A percentile compares a stretch with the other conserved stretches of the same genome.
Conservation (phyloP, 306 rosid genomes). For the Quercus parvula region DNA sequence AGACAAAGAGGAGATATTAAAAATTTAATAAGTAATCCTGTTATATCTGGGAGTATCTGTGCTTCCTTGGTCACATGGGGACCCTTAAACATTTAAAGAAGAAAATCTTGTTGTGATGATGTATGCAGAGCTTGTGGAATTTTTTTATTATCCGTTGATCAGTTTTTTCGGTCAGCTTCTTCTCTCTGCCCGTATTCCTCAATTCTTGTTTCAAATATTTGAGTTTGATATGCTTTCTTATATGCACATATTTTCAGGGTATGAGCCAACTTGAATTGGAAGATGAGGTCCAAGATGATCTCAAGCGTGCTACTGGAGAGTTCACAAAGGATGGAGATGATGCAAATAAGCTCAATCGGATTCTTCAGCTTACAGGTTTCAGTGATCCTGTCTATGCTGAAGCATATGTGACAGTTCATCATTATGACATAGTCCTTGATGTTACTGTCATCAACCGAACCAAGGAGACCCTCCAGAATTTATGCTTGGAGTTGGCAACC, state of each 20-base stretch:
- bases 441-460: constrained; percentile 97
- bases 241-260: constrained; percentile 52
- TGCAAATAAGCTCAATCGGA: constrained; percentile 90
- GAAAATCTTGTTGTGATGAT: too few relatives aligned
- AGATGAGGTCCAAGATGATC: constrained; percentile 98
- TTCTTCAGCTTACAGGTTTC: constrained; percentile 99
- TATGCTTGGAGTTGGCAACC: constrained; percentile 98
- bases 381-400: constrained; percentile 99
- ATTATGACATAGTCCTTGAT: constrained; percentile 94
- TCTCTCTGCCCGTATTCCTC: background rate
- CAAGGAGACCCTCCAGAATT: constrained; percentile 93
- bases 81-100: too few relatives aligned
- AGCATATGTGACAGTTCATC: constrained; percentile 96
- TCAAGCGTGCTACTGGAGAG: constrained; percentile 98
- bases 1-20: too few relatives aligned
- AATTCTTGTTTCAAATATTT: constrained; percentile 3
- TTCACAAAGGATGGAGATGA: constrained; percentile 87
- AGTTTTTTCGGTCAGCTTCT: too few relatives aligned
- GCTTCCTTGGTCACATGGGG: background rate
- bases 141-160: too few relatives aligned
- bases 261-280: constrained; percentile 99
- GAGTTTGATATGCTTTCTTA: constrained; percentile 10
- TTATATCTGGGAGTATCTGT: too few relatives aligned
- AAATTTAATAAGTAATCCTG: too few relatives aligned
- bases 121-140: too few relatives aligned